Evolutionary conservation across 2,329 filamentous ascomycete genomes (phyloP).

Genomic region (Cordyceps tenuipes): DNA sequence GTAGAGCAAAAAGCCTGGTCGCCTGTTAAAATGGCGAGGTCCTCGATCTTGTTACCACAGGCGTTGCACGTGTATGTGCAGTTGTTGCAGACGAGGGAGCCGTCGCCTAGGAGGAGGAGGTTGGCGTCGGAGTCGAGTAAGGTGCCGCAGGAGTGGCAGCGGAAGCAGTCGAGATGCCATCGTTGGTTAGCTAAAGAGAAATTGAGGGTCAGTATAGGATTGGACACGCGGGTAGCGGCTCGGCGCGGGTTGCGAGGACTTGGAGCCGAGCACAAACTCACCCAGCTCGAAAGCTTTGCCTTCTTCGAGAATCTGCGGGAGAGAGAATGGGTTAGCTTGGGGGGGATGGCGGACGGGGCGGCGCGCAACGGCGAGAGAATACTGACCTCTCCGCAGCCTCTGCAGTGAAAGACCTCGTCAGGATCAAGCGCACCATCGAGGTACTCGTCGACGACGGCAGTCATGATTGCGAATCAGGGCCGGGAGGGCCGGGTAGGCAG

Average conservation of each 20-base stretch:
- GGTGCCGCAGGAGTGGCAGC: conserved; percentile 90
- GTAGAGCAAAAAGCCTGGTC: conserved; percentile 97
- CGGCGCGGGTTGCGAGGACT: background rate
- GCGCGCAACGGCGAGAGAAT: background rate
- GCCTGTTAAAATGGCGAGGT: conserved; percentile 91
- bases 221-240: background rate
- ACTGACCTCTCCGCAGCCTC: conserved; percentile 82
- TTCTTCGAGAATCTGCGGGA: conserved; percentile 79
- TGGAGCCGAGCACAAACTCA: conserved; percentile 35
- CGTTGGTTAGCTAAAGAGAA: conserved; percentile 67
- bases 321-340: conserved; percentile 12
- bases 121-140: conserved; percentile 98
- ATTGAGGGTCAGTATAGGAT: conserved; percentile 20
- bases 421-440: conserved; percentile 60
- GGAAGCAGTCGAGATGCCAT: conserved; percentile 99
- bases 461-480: conserved; percentile 27
- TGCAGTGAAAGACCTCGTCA: conserved; percentile 83
- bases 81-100: conserved; percentile 97
- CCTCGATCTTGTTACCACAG: conserved; percentile 95
- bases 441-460: conserved; percentile 50
- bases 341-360: background rate
- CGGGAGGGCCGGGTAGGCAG: background rate
- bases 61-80: conserved; percentile 98
- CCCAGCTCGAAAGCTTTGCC: conserved; percentile 97
- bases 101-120: conserved; percentile 90